phyloP scores from a whole-genome alignment of 78 protist species.

The Guillardia theta region DNA sequence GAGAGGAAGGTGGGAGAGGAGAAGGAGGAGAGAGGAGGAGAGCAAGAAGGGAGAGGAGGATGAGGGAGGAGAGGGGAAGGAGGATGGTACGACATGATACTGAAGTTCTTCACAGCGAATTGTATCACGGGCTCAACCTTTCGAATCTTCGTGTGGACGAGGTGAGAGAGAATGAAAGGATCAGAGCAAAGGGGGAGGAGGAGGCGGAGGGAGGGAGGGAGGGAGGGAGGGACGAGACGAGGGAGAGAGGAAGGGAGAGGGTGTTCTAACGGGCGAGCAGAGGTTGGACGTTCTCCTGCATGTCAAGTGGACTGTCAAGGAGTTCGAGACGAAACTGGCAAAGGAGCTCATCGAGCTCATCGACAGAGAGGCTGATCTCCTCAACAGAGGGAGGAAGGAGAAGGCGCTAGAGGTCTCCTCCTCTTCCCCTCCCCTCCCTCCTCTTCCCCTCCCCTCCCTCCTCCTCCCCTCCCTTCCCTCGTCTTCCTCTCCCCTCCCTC shows the following conservation, averaged over 20 bases:
- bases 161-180: neutral
- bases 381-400: slow-evolving; percentile 59
- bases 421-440: neutral
- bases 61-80: too few species aligned
- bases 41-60: too few species aligned
- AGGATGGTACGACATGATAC: too few species aligned
- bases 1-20: too few species aligned
- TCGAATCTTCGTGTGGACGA: slow-evolving; percentile 27
- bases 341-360: slow-evolving; percentile 70
- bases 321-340: slow-evolving; percentile 64
- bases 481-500: neutral
- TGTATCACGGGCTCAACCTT: slow-evolving; percentile 48
- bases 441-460: too few species aligned
- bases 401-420: slow-evolving; percentile 33
- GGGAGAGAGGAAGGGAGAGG: neutral
- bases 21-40: too few species aligned
- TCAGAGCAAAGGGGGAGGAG: neutral
- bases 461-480: neutral
- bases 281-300: slow-evolving; percentile 76
- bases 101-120: too few species aligned
- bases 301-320: slow-evolving; percentile 72
- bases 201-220: neutral
- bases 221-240: neutral
- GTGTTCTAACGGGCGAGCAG: slow-evolving; percentile 49
- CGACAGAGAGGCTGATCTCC: slow-evolving; percentile 80